Base-by-base conservation (phyloP, 1,139 yeast genomes). In the Scheffersomyces cryptocercus region DNA sequence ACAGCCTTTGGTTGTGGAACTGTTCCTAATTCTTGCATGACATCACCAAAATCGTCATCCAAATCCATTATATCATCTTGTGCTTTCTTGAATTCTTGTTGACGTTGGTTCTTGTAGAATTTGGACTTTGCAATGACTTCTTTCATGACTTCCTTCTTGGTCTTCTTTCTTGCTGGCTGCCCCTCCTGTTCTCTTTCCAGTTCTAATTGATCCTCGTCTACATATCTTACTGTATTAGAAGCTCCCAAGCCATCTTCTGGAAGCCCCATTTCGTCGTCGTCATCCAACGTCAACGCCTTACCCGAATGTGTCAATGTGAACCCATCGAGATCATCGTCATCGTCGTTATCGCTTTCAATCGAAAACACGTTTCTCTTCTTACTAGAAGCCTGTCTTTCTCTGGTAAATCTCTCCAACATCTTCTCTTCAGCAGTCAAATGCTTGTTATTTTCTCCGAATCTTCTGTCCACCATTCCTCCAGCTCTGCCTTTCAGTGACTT, bases 101-200 rank as follows among this genome's bases (percentile, higher is more conserved):
- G 98, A 58, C 99, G 82, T 65, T 90, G 95, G 40, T 84, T 85
- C 61, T 90, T 93, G 67, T 91, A 81, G 62, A 82, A 82, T 62
- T 95, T 95, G 9, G 97, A 89, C 65, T 95, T 95, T 35, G 97
- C 96, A 50, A 95, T 93, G 44, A 95, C 81, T 64, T 95, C 99
- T 56, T 88, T 84, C 99, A 95, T 93, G 35, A 95, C 96, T 64
- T 95, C 99, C 36, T 89, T 88, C 61, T 93, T 91, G 28, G 93
- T 80, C 68, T 90, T 95, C 63, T 86, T 88, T 47, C 82, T 79
- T 28, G 73, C 71, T 5, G 75, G 72, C 20, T 49, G 54, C n/a
- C 44, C 54, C 0, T 77, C 77, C 34, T 58, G 70, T 4, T 62
- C 74, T 20, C 26, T 20, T 20, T 20, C 26, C 2, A 56, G 64